Evolutionary conservation across 208 protist species (phyloP), one percentile per base, ranked within the genome.

Genomic region (Trypanosoma cruzi): DNA sequence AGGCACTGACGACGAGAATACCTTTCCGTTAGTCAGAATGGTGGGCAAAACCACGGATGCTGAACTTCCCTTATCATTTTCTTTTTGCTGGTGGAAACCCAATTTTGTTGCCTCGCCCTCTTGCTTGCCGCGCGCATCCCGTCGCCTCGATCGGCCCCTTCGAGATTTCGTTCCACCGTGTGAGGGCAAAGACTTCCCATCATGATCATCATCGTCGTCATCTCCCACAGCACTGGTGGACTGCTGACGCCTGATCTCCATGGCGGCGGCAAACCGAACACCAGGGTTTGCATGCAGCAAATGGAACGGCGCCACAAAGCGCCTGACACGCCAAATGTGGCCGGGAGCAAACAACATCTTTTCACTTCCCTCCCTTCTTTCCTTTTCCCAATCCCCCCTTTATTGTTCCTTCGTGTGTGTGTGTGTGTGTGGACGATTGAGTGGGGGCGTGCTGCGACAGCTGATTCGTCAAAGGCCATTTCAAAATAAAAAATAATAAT

Each of bases 401-500:
- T 2, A n/a, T 44, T 44, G 1, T 44, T 44, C 40, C 11, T 44
- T 13, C 40, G n/a, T n/a, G n/a, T 14, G 40, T 14, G 18, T 8
- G 11, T 8, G 18, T 55, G 26, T n/a, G 48, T 55, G 49, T 31
- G 49, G 49, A 55, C 5, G 18, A 55, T 24, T 8, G 26, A 20
- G 49, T 31, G 49, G 26, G 49, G 18, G 18, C 24, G 49, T 31
- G 49, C 49, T 55, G 55, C 0, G 10, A 60, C 31, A 44, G 32
- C 29, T n/a, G 29, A 37, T 8, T 29, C 1, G 58, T 42, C 18
- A 50, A 32, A 36, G 8, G 36, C 6, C 1, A n/a, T 42, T 52
- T 56, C 57, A 66, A 56, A 40, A 54, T 32, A 36, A 60, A 69
- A 56, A 65, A 46, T 62, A 44, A 60, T 2, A 50, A 20, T 10